Base-by-base conservation (phyloP, 2,329 filamentous ascomycete species). In the Ceratocystis variospora region DNA sequence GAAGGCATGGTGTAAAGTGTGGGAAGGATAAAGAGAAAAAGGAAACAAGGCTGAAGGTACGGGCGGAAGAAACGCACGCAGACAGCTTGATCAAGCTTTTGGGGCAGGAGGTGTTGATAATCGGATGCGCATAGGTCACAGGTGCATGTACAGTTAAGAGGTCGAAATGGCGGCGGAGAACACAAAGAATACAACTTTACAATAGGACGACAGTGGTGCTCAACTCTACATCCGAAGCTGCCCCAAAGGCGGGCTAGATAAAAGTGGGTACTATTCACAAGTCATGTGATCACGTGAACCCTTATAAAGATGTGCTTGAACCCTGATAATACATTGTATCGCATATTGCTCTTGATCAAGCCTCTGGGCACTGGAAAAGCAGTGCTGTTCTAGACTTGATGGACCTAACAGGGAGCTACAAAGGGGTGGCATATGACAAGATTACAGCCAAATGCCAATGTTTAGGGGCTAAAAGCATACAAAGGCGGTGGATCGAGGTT, bases 1-100 rank as follows among this genome's bases (percentile, higher is more conserved):
- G 82, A 81, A 73, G 83, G 81, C 84, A 87, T 87, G 66, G 68
- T 75, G 71, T 59, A 33, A 46, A 31, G 28, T 15, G 22, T 44
- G 22, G 48, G 15, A 53, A 46, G 28, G 37, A 12, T 12, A 41
- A 12, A 15, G 22, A 45, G 19, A 25, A n/a, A 15, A 25, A 5
- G 61, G 10, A 5, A 41, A n/a, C 62, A 37, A 63, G 62, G 62
- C 62, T 63, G 62, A 53, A 22, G 50, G 50, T n/a, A 55, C 15
- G 0, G 37, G 37, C 37, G 37, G 37, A 41, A 15, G 37, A 12
- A 12, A 41, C 10, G 37, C 12, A 8, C 37, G 37, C 37, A 41
- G 12, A 12, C 37, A 41, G 37, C 37, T 41, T 41, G 3, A 41
- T 41, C 37, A 41, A 41, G 12, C 37, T 41, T 41, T 41, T 12